Conservation (phyloP, 805 yeast species). For the Hanseniaspora pseudoguilliermondii region DNA sequence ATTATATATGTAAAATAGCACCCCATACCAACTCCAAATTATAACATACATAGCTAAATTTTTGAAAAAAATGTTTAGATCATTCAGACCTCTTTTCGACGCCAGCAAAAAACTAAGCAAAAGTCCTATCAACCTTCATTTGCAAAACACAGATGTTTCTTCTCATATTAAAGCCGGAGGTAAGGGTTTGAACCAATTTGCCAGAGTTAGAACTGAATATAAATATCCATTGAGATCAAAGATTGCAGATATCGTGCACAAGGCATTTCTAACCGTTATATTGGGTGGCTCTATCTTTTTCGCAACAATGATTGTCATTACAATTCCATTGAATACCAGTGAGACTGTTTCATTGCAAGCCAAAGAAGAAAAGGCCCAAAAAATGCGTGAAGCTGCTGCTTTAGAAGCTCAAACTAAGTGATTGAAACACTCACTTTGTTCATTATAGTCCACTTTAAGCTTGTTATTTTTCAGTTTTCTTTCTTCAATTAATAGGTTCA, state of each 20-base stretch:
- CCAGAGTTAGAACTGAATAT: conserved; percentile 10
- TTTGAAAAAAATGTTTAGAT: conserved; percentile 7
- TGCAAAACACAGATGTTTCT: neutral
- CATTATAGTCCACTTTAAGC: too few relatives aligned
- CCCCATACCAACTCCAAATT: neutral
- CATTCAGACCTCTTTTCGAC: conserved; percentile 2
- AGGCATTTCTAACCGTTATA: neutral
- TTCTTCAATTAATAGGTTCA: too few relatives aligned
- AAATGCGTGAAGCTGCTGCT: neutral
- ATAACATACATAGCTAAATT: neutral
- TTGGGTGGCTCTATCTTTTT: neutral
- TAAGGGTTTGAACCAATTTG: conserved; percentile 1
- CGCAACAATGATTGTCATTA: neutral
- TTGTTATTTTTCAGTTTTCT: too few relatives aligned
- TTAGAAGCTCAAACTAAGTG: neutral
- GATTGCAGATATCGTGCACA: conserved; percentile 1
- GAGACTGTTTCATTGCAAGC: neutral
- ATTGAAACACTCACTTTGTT: too few relatives aligned
- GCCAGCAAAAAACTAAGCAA: neutral
- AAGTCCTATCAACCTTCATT: neutral
- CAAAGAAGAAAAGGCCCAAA: conserved; percentile 8
- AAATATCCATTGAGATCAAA: conserved; percentile 9
- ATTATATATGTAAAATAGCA: neutral
- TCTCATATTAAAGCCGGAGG: neutral
- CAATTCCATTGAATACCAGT: conserved; percentile 4